A percentile compares a stretch with the other conserved stretches of the same genome.
Conservation (phyloP, 805 yeast genomes). For the Pichia eremophila region DNA sequence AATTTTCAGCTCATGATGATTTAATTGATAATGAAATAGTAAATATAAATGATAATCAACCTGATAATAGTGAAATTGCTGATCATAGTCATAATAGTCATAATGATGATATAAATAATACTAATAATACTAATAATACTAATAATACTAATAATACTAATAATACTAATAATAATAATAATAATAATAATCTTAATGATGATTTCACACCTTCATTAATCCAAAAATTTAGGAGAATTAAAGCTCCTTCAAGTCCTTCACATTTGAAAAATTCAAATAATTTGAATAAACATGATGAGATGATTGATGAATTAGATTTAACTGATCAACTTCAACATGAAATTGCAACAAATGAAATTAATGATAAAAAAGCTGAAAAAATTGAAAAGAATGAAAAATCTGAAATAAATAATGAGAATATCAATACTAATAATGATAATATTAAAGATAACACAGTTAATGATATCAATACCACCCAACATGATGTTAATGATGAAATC, state of each 20-base stretch:
- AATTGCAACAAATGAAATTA: neutral
- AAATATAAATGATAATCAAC: neutral
- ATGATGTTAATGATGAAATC: conserved; percentile 6
- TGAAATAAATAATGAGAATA: neutral
- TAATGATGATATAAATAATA: neutral
- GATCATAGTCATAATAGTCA: too few relatives aligned
- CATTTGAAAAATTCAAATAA: conserved; percentile 4
- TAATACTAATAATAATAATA: neutral
- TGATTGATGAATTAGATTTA: conserved; percentile 21
- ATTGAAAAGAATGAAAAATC: neutral
- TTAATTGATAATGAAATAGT: neutral
- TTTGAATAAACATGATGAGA: conserved; percentile 1
- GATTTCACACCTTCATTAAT: conserved; percentile 18
- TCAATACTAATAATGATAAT: neutral
- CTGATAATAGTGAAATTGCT: too few relatives aligned
- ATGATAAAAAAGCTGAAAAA: neutral
- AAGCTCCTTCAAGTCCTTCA: conserved; percentile 25
- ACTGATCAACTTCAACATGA: conserved; percentile 4
- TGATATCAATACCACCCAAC: neutral
- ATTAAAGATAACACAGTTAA: neutral
- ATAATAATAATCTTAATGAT: neutral
- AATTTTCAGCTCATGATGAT: conserved; percentile 13
- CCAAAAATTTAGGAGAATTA: conserved; percentile 27
- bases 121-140: neutral
- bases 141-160: neutral